Percentiles rank a stretch among this genome's conserved stretches.
Conservation (phyloP, 164 flowering plant genomes). For the Chimonanthus praecox region DNA sequence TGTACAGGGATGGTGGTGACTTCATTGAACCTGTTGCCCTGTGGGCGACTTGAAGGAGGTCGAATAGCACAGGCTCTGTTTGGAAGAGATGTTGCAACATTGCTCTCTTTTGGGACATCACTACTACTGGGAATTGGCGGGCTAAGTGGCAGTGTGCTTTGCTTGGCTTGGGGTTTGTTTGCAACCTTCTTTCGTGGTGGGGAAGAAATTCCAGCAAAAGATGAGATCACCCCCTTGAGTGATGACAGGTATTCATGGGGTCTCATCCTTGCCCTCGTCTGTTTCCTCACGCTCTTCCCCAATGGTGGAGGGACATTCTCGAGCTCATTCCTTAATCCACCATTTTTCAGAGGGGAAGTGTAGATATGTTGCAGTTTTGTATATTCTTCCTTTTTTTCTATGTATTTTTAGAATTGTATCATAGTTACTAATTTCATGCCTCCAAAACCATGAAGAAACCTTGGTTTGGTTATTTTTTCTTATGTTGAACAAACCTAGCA, state of each 20-base stretch:
- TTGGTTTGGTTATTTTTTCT: not conserved
- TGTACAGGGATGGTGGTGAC: slow-evolving; percentile 92
- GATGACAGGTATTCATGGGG: slow-evolving; percentile 87
- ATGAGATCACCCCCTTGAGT: slow-evolving; percentile 88
- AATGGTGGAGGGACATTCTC: slow-evolving; percentile 90
- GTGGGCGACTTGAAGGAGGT: slow-evolving; percentile 96
- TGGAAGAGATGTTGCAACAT: slow-evolving; percentile 60
- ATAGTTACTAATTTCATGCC: not conserved
- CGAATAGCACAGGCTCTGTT: slow-evolving; percentile 95
- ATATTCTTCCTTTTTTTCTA: no score
- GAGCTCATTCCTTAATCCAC: slow-evolving; percentile 60
- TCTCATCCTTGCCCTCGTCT: slow-evolving; percentile 57
- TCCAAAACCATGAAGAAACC: not conserved
- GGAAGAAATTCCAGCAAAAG: slow-evolving; percentile 84
- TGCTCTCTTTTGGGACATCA: slow-evolving; percentile 77
- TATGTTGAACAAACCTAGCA: no score
- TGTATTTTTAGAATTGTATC: not conserved
- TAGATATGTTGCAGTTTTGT: slow-evolving; percentile 13
- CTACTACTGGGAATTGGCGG: slow-evolving; percentile 83
- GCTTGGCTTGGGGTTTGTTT: slow-evolving; percentile 92
- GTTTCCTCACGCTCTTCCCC: slow-evolving; percentile 92
- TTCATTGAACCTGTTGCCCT: slow-evolving; percentile 80
- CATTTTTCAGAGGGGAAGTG: slow-evolving; percentile 73
- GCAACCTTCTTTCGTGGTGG: slow-evolving; percentile 95
- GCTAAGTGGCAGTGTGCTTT: slow-evolving; percentile 83